Evolutionary conservation across 306 rosid genomes (phyloP), one percentile per base, ranked within the genome.

Genomic region (Malus asiatica): DNA sequence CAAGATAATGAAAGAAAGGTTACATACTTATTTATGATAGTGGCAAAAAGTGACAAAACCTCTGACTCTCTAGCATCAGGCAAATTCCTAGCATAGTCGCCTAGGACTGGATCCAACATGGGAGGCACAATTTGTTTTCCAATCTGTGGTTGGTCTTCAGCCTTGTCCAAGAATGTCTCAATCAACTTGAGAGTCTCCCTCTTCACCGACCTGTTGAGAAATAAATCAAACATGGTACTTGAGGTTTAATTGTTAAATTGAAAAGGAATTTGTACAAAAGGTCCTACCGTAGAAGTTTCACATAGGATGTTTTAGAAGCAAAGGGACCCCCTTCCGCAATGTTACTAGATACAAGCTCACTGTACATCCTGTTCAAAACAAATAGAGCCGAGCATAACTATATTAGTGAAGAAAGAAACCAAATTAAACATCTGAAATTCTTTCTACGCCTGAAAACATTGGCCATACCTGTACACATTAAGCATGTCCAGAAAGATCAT

Each of bases 31-130:
- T 95, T 92, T 48, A 95, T 84, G 32, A 95, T 95, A 48, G 99
- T 95, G 55, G 99, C 99, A 92, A 95, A 95, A 71, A 95, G 96
- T 35, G 99, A 96, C 74, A 96, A 78, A 73, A 96, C 99, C 86
- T 96, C 99, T 0, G 99, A 92, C 78, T 96, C 99, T 80, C 99
- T 89, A 29, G 99, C 99, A 86, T 96, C 99, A 67, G 99, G 98
- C 78, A 92, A 89, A 88, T 96, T 96, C 86, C 99, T 88, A 33
- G 98, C 93, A 61, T 96, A 96, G 83, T 96, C 99, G 74, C 93
- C 96, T 9, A 96, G 93, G 65, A 96, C 97, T 13, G 98, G 98
- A 88, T 96, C 99, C 96, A 96, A 86, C 99, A 96, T 96, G 4
- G 99, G 99, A 30, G 99, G 97, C 83, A 96, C 99, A 88, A 96